These are phyloP conservation scores for Opeltia flavorubescens DNA, from an alignment of 495 filamentous ascomycete species.

Conservation along the genomic window DNA sequence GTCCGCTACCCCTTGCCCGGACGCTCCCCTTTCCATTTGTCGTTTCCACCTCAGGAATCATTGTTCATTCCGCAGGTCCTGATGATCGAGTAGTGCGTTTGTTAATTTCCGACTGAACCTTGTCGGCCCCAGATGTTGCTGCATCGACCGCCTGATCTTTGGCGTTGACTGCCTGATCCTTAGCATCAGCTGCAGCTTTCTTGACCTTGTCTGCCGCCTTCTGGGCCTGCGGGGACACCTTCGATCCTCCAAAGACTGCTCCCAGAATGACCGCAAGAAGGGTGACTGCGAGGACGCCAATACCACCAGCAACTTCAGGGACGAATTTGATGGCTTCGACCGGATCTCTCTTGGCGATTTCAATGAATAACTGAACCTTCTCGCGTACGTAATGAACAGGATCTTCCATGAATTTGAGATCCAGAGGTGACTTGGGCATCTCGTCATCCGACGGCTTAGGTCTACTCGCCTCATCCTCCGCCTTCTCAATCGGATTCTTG, in stretches of 20 bases:
- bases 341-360: constrained; percentile 75
- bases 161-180: constrained; percentile 65
- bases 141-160: constrained; percentile 74
- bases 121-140: constrained; percentile 44
- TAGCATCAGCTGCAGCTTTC: constrained; percentile 52
- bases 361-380: constrained; percentile 80
- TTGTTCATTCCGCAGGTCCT: constrained; percentile 20
- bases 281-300: constrained; percentile 53
- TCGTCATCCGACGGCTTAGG: constrained; percentile 53
- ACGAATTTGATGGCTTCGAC: constrained; percentile 80
- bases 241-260: constrained; percentile 38
- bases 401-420: constrained; percentile 86
- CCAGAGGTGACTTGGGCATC: constrained; percentile 44
- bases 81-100: constrained; percentile 50
- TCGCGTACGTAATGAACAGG: constrained; percentile 78
- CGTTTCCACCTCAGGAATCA: constrained; percentile 2
- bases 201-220: constrained; percentile 57
- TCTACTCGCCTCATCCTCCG: constrained; percentile 67
- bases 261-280: constrained; percentile 55
- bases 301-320: constrained; percentile 75
- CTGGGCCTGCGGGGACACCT: constrained; percentile 35
- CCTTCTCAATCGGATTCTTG: constrained; percentile 76
- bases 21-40: neutral
- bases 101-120: constrained; percentile 35
- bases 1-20: neutral